Evolutionary conservation across 2,329 filamentous ascomycete genomes (phyloP).

Genomic region (Hypocrella siamensis): DNA sequence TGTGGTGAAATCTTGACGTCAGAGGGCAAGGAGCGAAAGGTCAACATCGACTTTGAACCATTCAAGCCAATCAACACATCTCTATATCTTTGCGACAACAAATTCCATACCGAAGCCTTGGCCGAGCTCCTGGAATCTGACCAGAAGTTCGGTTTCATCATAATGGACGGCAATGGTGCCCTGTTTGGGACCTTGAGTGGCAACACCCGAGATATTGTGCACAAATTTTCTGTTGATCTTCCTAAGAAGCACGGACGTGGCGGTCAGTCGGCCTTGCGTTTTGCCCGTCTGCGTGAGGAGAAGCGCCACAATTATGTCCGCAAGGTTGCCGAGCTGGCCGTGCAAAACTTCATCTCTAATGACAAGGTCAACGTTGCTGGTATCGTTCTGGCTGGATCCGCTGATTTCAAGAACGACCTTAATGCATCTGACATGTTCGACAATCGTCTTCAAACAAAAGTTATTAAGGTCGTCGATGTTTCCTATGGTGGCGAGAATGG

Average conservation of each 20-base stretch:
- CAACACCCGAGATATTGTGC: constrained; percentile 90
- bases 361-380: constrained; percentile 98
- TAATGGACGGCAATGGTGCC: constrained; percentile 98
- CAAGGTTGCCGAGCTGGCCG: constrained; percentile 93
- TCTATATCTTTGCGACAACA: constrained; percentile 98
- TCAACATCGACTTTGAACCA: constrained; percentile 99
- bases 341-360: constrained; percentile 96
- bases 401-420: constrained; percentile 98
- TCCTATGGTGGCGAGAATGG: constrained; percentile 98
- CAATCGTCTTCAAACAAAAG: constrained; percentile 76
- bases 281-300: constrained; percentile 96
- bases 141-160: constrained; percentile 98
- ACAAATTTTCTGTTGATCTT: constrained; percentile 97
- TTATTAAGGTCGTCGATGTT: constrained; percentile 98
- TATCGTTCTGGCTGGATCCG: constrained; percentile 87
- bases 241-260: constrained; percentile 99
- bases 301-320: constrained; percentile 99
- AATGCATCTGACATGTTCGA: constrained; percentile 98
- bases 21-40: constrained; percentile 97
- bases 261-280: constrained; percentile 99
- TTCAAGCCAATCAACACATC: constrained; percentile 99
- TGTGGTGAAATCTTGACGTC: constrained; percentile 99
- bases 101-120: constrained; percentile 95
- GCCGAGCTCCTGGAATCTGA: constrained; percentile 96
- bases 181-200: constrained; percentile 94